These are phyloP conservation scores for Pilaira anomala DNA, from an alignment of 192 early-diverging fungal genomes.

Conservation along the genomic window DNA sequence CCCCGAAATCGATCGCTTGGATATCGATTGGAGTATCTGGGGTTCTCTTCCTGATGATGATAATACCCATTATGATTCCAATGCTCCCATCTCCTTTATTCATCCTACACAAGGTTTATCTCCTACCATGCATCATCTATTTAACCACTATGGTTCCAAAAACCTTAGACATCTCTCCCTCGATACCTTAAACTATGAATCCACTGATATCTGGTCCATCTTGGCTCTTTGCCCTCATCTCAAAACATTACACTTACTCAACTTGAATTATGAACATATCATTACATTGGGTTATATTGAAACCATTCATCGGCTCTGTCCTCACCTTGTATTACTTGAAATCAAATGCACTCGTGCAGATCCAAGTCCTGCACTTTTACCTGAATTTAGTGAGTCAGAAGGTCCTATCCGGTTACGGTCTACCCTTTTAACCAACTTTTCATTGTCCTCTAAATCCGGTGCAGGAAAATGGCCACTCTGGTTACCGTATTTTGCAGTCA, in stretches of 20 bases:
- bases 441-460: constrained; percentile 9
- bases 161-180: background rate
- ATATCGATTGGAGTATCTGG: constrained; percentile 14
- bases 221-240: background rate
- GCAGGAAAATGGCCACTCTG: constrained; percentile 8
- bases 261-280: constrained; percentile 13
- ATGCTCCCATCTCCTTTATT: constrained; percentile 1
- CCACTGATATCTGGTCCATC: constrained; percentile 7
- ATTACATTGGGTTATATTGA: constrained; percentile 13
- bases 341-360: constrained; percentile 10
- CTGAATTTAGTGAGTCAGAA: background rate
- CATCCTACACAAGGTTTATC: background rate
- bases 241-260: background rate
- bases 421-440: background rate
- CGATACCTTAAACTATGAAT: background rate
- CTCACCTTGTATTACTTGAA: background rate
- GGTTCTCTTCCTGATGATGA: background rate
- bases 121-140: background rate
- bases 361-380: background rate
- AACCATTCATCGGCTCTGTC: background rate
- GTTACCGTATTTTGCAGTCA: constrained; percentile 13
- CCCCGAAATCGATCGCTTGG: background rate
- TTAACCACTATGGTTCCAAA: background rate
- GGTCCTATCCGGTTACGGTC: background rate
- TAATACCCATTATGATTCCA: background rate